Conservation (phyloP, 495 filamentous ascomycete species). For the Penicillium chermesinum region DNA sequence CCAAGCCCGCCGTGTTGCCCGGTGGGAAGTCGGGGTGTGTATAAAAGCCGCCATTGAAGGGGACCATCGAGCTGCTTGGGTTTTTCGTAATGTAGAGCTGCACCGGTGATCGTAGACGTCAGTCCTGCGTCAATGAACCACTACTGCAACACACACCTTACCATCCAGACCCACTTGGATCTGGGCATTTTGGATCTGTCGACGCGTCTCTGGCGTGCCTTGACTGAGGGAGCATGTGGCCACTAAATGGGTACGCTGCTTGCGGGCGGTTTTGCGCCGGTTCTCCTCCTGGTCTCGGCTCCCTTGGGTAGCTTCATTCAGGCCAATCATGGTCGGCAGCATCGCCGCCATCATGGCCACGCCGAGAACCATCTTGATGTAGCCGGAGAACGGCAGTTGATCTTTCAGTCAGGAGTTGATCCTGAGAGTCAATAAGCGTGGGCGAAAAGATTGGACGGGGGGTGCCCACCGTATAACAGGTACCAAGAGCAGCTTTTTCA, state of each 20-base stretch:
- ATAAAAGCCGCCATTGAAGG: slow-evolving; percentile 25
- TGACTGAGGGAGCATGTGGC: slow-evolving; percentile 17
- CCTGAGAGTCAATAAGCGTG: neutral
- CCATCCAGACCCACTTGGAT: slow-evolving; percentile 25
- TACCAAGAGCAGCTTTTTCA: slow-evolving; percentile 15
- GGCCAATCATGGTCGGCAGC: slow-evolving; percentile 27
- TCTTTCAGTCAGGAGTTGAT: too few species aligned
- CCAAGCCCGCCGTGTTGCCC: slow-evolving; percentile 19
- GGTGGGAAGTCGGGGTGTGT: slow-evolving; percentile 21
- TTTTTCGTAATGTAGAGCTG: slow-evolving; percentile 28
- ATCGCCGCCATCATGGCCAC: slow-evolving; percentile 29
- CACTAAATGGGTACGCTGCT: slow-evolving; percentile 18
- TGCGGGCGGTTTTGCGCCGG: slow-evolving; percentile 17
- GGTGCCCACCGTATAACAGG: slow-evolving; percentile 8
- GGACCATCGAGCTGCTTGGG: slow-evolving; percentile 16
- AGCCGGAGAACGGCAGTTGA: too few species aligned
- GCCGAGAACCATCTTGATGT: slow-evolving; percentile 21
- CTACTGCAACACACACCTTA: slow-evolving; percentile 18
- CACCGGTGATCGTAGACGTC: neutral
- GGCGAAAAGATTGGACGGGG: neutral
- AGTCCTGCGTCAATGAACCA: neutral
- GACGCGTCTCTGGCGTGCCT: slow-evolving; percentile 15
- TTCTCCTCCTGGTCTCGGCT: slow-evolving; percentile 20
- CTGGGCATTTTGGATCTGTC: slow-evolving; percentile 25
- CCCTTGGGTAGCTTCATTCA: slow-evolving; percentile 24